Evolutionary conservation across 177 flowering plant genomes (phyloP).

Genomic region (Tripterygium wilfordii): DNA sequence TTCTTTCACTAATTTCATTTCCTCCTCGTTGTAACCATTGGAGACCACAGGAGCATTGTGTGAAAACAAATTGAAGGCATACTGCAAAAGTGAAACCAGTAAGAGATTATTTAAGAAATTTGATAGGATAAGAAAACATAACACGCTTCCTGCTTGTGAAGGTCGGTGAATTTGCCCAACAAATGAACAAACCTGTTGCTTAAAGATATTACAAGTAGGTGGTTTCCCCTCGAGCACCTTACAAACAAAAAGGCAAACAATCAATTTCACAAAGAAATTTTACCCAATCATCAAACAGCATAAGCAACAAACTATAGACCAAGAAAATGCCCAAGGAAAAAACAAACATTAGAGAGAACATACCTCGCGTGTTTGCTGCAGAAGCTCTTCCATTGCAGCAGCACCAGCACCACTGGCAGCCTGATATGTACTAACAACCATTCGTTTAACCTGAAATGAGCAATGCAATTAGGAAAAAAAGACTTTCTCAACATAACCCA

Average conservation of each 20-base stretch:
- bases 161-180: not conserved
- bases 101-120: not conserved
- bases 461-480: not conserved
- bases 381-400: slow-evolving; percentile 99
- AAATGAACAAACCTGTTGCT: slow-evolving; percentile 59
- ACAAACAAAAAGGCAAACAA: slow-evolving; percentile 1
- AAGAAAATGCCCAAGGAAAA: slow-evolving; percentile 4
- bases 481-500: not conserved
- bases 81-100: slow-evolving; percentile 53
- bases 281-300: too few species aligned
- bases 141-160: too few species aligned
- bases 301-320: too few species aligned
- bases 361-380: slow-evolving; percentile 95
- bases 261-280: too few species aligned
- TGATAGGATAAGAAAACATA: not conserved
- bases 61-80: slow-evolving; percentile 94
- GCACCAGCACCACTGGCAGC: slow-evolving; percentile 99
- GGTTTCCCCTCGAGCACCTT: slow-evolving; percentile 86
- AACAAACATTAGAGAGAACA: slow-evolving; percentile 3
- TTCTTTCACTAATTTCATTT: slow-evolving; percentile 97
- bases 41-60: slow-evolving; percentile 89
- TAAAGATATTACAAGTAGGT: slow-evolving; percentile 91
- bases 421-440: slow-evolving; percentile 99
- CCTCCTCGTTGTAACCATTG: slow-evolving; percentile 97
- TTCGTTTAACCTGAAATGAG: slow-evolving; percentile 65